Percentiles rank a stretch among this genome's conserved stretches.
Evolutionary conservation across 169 alveolate genomes (phyloP).

Genomic region (Cryptosporidium parvum): DNA sequence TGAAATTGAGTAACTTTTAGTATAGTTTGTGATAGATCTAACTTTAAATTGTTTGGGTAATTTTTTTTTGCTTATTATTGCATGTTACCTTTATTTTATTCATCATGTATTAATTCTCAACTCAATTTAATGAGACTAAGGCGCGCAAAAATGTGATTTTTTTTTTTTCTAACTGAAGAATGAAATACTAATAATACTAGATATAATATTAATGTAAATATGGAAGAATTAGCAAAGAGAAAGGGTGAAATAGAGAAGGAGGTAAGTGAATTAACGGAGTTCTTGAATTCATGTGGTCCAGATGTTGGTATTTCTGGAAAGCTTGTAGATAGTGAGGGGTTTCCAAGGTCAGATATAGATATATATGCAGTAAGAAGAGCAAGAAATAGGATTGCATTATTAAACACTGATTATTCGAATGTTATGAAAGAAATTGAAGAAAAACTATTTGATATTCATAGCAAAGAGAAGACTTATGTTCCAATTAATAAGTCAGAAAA

Average conservation of each 20-base stretch:
- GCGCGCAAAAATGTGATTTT: background rate
- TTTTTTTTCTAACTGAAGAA: background rate
- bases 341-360: conserved; percentile 73
- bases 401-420: conserved; percentile 52
- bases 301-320: conserved; percentile 54
- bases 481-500: background rate
- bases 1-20: background rate
- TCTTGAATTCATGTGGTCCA: conserved; percentile 64
- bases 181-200: background rate
- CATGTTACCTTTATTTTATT: no score
- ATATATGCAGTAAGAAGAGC: conserved; percentile 64
- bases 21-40: no score
- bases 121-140: background rate
- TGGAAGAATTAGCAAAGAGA: conserved; percentile 57
- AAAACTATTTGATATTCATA: conserved; percentile 45
- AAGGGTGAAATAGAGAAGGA: conserved; percentile 56
- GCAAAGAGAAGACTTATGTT: conserved; percentile 30
- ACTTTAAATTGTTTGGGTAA: no score
- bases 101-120: no score
- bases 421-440: conserved; percentile 56
- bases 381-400: conserved; percentile 57
- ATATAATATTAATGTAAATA: background rate
- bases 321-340: conserved; percentile 69
- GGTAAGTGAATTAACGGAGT: conserved; percentile 33
- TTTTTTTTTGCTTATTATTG: no score